Conservation (phyloP, 2,329 filamentous ascomycete species). For the Scortechinia acanthostroma region DNA sequence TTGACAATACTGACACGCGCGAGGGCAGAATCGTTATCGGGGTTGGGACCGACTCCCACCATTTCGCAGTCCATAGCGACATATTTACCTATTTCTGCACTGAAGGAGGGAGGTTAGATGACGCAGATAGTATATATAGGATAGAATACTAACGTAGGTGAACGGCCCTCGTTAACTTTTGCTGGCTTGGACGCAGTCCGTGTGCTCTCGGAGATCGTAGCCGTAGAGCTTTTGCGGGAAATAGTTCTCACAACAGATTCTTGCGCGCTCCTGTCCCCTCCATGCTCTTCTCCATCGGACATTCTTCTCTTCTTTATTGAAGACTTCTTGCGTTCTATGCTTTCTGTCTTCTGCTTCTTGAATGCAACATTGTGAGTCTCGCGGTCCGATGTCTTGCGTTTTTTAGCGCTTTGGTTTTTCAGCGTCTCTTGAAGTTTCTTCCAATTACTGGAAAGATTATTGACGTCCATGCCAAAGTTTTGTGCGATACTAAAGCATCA, state of each 20-base stretch:
- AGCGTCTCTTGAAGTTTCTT: slow-evolving; percentile 36
- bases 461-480: slow-evolving; percentile 26
- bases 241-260: neutral
- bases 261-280: too few species aligned
- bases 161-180: neutral
- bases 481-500: neutral
- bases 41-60: slow-evolving; percentile 74
- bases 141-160: neutral
- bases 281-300: slow-evolving; percentile 10
- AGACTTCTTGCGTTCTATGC: slow-evolving; percentile 9
- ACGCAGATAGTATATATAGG: too few species aligned
- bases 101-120: neutral
- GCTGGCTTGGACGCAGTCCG: too few species aligned
- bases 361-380: slow-evolving; percentile 15
- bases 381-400: slow-evolving; percentile 13
- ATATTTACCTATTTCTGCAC: slow-evolving; percentile 76
- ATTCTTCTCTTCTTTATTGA: slow-evolving; percentile 19
- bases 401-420: slow-evolving; percentile 16
- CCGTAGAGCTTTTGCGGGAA: neutral
- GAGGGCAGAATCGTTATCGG: slow-evolving; percentile 63
- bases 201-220: too few species aligned
- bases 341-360: slow-evolving; percentile 18
- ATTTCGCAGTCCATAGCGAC: slow-evolving; percentile 95
- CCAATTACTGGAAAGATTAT: slow-evolving; percentile 37
- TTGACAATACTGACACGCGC: slow-evolving; percentile 85